Base-by-base conservation (phyloP, 495 filamentous ascomycete species). In the Pseudomonodictys pantanalensis region DNA sequence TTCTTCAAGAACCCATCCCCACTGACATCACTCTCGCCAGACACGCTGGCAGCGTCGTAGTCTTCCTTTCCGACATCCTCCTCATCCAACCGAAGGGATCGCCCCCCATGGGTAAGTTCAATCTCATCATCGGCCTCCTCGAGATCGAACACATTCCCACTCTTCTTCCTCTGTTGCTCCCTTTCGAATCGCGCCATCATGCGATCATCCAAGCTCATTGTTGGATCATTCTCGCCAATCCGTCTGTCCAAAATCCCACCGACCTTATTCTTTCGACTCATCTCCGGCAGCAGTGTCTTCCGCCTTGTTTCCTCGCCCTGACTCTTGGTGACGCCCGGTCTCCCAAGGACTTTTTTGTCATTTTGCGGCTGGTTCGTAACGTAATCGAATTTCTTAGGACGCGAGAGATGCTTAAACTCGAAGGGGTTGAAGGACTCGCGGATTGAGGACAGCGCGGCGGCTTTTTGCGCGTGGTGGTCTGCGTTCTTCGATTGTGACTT, bases 361-460 rank as follows among this genome's bases (percentile, higher is more conserved):
- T 71, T 73, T 62, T 78, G 76, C 6, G 81, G 76, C 17, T 74
- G 77, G 56, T 80, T 87, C 15, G 81, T 90, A 2, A 83, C 81
- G 33, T 84, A 78, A 35, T 90, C 84, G 63, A 92, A 92, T 68
- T 96, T 96, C 63, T 78, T 80, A 1, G 83, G 83, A 26, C 82
- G 76, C 0, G 81, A 75, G 23, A 83, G 80, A 10, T 81, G 80
- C 72, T 93, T 91, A 71, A 95, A 81, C 71, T 98, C 93, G 72
- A 97, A 98, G 2, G 93, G 93, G 73, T 97, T 97, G 83, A 97
- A 97, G 63, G 90, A 83, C 57, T 97, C 91, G 62, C 93, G 87
- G 69, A 97, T 96, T 47, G 81, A 81, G 66, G 88, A 81, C 50
- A 98, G 77, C 12, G 88, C 89, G 41, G 81, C 82, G 64, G 84